A percentile compares a stretch with the other conserved stretches of the same genome.
These are phyloP conservation scores for Ganoderma boninense DNA, from an alignment of 1,284 basidiomycete species.

Conservation along the genomic window DNA sequence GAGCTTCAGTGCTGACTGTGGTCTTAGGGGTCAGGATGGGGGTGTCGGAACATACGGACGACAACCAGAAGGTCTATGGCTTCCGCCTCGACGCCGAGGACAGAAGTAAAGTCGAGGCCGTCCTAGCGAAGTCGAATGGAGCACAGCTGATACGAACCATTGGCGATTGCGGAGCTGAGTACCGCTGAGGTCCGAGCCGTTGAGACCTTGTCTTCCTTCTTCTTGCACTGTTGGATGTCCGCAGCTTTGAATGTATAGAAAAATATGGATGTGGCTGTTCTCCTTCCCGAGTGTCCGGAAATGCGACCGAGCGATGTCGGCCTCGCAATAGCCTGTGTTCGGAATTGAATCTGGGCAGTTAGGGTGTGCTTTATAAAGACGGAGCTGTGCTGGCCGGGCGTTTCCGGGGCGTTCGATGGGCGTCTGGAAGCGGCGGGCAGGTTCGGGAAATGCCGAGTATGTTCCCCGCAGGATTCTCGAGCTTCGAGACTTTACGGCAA, in stretches of 20 bases:
- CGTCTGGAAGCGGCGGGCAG: not conserved
- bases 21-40: conserved; percentile 73
- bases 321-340: not conserved
- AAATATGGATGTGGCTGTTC: not conserved
- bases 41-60: conserved; percentile 76
- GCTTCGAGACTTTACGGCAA: not conserved
- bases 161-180: conserved; percentile 86
- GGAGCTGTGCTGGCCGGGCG: not conserved
- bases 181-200: conserved; percentile 52
- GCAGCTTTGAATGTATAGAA: not conserved
- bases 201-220: not conserved
- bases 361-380: not conserved
- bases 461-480: not conserved
- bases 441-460: not conserved
- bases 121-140: conserved; percentile 67
- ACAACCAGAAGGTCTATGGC: conserved; percentile 70
- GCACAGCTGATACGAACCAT: conserved; percentile 68
- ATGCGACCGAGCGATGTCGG: not conserved
- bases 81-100: conserved; percentile 67
- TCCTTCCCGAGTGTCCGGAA: not conserved
- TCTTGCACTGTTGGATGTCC: conserved; percentile 2
- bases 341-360: not conserved
- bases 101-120: conserved; percentile 63
- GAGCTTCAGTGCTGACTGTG: conserved; percentile 9
- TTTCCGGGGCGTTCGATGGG: not conserved